Evolutionary conservation across 805 yeast species (phyloP).

Genomic region (Lipomyces starkeyi): DNA sequence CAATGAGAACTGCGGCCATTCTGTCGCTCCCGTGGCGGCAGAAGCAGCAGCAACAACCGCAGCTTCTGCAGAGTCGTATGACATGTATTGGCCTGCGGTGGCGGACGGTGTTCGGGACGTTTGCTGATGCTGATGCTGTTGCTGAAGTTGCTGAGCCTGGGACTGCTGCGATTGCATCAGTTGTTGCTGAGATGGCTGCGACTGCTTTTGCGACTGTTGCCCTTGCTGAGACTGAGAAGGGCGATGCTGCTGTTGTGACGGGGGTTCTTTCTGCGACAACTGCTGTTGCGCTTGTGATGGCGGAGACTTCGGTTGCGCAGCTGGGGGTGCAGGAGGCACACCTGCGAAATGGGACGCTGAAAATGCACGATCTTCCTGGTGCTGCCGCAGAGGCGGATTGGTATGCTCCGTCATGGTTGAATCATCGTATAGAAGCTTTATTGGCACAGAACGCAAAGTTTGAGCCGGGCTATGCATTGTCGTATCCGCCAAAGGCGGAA

Average conservation of each 20-base stretch:
- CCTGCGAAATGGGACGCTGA: background rate
- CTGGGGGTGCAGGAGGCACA: background rate
- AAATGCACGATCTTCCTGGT: background rate
- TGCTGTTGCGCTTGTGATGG: background rate
- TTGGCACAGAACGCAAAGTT: conserved; percentile 13
- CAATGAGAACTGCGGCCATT: conserved; percentile 32
- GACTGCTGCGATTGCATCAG: conserved; percentile 7
- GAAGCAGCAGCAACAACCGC: background rate
- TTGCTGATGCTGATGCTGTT: background rate
- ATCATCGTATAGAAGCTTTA: conserved; percentile 17
- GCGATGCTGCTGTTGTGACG: conserved; percentile 11
- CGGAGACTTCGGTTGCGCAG: background rate
- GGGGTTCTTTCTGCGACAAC: background rate
- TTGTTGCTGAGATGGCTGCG: background rate
- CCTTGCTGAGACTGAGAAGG: conserved; percentile 1
- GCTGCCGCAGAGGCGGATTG: background rate
- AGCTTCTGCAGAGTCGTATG: background rate
- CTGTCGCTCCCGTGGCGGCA: conserved; percentile 5
- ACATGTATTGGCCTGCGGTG: background rate
- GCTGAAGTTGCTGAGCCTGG: conserved; percentile 9
- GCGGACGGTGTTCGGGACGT: background rate
- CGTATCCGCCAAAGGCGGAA: background rate
- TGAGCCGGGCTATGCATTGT: background rate
- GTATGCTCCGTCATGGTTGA: background rate
- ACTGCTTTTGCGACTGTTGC: background rate